A percentile compares a stretch with the other conserved stretches of the same genome.
Evolutionary conservation across 2,329 filamentous ascomycete species (phyloP).

Genomic region (Cryoendolithus antarcticus): DNA sequence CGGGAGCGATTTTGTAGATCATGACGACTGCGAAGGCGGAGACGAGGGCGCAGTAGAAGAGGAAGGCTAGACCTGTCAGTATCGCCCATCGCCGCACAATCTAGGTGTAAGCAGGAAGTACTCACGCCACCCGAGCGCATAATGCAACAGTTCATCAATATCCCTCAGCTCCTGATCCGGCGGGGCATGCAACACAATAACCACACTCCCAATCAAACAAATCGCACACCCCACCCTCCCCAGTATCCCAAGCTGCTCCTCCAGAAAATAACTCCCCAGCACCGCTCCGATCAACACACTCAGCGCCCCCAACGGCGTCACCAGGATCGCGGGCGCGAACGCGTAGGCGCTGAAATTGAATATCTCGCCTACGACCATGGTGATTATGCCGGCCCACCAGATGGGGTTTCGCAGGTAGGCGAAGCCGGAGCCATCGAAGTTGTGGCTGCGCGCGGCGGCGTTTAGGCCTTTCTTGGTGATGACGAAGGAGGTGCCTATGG

Average conservation of each 20-base stretch:
- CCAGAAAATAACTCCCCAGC: constrained; percentile 84
- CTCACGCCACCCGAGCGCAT: constrained; percentile 47
- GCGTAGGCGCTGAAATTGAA: constrained; percentile 98
- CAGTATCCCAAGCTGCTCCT: constrained; percentile 75
- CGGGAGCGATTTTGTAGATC: constrained; percentile 89
- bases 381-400: constrained; percentile 93
- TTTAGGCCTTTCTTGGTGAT: constrained; percentile 98
- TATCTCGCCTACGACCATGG: constrained; percentile 81
- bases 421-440: constrained; percentile 93
- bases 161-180: constrained; percentile 84
- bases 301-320: constrained; percentile 85
- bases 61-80: constrained; percentile 53
- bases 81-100: no score
- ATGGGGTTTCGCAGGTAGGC: constrained; percentile 87
- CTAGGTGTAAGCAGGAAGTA: no score
- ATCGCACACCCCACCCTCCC: constrained; percentile 93
- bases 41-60: constrained; percentile 72
- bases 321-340: constrained; percentile 95
- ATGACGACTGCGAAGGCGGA: constrained; percentile 76
- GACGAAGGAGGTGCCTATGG: constrained; percentile 72
- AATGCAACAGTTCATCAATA: constrained; percentile 81
- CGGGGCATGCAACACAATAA: constrained; percentile 94
- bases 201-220: constrained; percentile 88
- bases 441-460: constrained; percentile 80
- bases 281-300: constrained; percentile 91